Evolutionary conservation across 345 rosid species (phyloP), one percentile per base, ranked within the genome.

Genomic region (Melaleuca quinquenervia): DNA sequence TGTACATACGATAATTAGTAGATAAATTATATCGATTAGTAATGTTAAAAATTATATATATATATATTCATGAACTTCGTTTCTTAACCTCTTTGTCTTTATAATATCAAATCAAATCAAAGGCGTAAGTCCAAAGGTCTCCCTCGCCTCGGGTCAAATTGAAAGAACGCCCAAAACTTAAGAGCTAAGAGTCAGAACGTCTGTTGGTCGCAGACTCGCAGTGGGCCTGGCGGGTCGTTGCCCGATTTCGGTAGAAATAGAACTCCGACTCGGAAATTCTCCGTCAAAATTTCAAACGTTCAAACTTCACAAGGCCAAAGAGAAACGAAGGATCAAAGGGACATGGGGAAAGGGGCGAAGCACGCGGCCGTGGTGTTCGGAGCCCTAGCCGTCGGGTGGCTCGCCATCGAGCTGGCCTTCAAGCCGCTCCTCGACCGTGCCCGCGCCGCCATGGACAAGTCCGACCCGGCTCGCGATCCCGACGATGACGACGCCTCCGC

Each of bases 371-470:
- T 90, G 80, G 98, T 94, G 32, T 88, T 92, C 18, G 98, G 98
- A 58, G 98, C 94, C 20, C 90, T 95, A 21, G 94, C 95, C 16
- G 86, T 95, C 5, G 96, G 95, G 52, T 94, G 95, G 99, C 84
- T 96, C 60, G 96, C 99, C 20, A 87, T 96, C 45, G 98, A 94
- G 93, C 45, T 96, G 84, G 97, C 94, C 84, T 90, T 95, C 85
- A 96, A 95, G 92, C 97, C 98, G 18, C 74, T 94, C 86, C 91
- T 94, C 88, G 95, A 91, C 90, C 93, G 90, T 85, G 85, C 90
- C 51, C 94, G 92, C 84, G 89, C 93, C 26, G 91, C 96, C 80
- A 93, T 94, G 93, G 95, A 94, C 89, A 94, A 93, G 85, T 83
- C 97, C 52, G 95, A 93, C 78, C 93, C 98, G 58, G 84, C 89